phyloP scores from a whole-genome alignment of 495 filamentous ascomycete genomes.

The Glarea lozoyensis region DNA sequence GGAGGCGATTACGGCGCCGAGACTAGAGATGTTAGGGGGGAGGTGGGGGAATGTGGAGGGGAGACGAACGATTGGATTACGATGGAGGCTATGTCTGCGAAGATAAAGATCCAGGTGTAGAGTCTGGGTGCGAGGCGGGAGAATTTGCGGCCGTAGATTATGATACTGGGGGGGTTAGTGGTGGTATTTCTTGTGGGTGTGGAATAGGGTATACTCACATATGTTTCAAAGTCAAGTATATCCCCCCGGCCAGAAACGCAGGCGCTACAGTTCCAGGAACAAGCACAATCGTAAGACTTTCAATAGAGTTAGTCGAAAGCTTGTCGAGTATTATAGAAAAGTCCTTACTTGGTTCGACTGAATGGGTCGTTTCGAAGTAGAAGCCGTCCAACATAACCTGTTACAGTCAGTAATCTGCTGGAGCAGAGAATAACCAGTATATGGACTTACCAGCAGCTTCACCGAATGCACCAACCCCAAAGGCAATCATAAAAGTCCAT shows the following conservation, averaged over 20 bases:
- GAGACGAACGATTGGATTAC: conserved; percentile 41
- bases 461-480: conserved; percentile 26
- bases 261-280: conserved; percentile 52
- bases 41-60: neutral
- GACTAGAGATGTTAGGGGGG: conserved; percentile 10
- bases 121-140: conserved; percentile 45
- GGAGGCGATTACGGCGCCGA: conserved; percentile 56
- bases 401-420: conserved; percentile 18
- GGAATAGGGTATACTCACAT: conserved; percentile 35
- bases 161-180: conserved; percentile 26
- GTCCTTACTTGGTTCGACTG: conserved; percentile 1
- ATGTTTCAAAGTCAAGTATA: conserved; percentile 49
- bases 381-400: conserved; percentile 29
- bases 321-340: neutral
- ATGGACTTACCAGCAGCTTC: conserved; percentile 29
- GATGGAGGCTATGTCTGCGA: conserved; percentile 51
- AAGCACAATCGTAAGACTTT: conserved; percentile 42
- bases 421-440: neutral
- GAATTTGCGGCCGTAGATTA: conserved; percentile 51
- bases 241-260: conserved; percentile 50
- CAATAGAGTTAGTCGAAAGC: conserved; percentile 26
- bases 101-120: conserved; percentile 42
- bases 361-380: conserved; percentile 6
- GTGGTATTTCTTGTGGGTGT: conserved; percentile 27
- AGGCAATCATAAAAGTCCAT: conserved; percentile 27